Conservation (phyloP, 169 alveolate species). For the Cyclospora cayetanensis region DNA sequence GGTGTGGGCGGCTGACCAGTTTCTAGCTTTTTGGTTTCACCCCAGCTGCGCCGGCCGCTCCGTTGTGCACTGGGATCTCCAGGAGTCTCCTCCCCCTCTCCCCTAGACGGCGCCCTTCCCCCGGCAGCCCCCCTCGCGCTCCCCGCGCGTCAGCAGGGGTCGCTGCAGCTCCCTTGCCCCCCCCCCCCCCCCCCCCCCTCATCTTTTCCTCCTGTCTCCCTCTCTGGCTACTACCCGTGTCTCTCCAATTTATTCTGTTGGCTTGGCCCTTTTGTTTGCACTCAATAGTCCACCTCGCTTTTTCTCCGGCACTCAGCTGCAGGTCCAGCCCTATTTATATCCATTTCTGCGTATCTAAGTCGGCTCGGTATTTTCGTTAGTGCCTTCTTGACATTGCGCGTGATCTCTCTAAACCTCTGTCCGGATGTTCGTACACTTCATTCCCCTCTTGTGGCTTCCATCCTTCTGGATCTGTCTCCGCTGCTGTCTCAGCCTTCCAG, state of each 20-base stretch:
- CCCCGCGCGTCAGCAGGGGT: not conserved
- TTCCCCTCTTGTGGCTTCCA: not conserved
- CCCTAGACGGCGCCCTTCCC: not conserved
- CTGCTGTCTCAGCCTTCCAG: not conserved
- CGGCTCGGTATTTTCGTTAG: no score
- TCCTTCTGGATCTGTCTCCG: not conserved
- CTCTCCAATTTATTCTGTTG: not conserved
- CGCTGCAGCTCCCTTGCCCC: not conserved
- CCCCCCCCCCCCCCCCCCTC: not conserved
- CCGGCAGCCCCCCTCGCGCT: not conserved
- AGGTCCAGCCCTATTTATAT: no score
- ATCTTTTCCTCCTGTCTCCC: not conserved
- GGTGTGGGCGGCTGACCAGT: no score
- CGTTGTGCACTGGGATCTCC: not conserved
- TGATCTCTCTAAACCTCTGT: no score
- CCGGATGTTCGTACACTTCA: no score
- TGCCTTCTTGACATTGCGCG: no score
- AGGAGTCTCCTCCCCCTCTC: not conserved
- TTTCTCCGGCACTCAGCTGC: no score
- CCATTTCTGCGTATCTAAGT: no score
- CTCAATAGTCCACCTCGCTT: not conserved
- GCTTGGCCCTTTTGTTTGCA: not conserved
- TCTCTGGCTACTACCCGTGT: not conserved
- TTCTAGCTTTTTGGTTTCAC: no score
- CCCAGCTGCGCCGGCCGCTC: not conserved